Base-by-base conservation (phyloP, 208 protist species). In the Strigomonas culicis region DNA sequence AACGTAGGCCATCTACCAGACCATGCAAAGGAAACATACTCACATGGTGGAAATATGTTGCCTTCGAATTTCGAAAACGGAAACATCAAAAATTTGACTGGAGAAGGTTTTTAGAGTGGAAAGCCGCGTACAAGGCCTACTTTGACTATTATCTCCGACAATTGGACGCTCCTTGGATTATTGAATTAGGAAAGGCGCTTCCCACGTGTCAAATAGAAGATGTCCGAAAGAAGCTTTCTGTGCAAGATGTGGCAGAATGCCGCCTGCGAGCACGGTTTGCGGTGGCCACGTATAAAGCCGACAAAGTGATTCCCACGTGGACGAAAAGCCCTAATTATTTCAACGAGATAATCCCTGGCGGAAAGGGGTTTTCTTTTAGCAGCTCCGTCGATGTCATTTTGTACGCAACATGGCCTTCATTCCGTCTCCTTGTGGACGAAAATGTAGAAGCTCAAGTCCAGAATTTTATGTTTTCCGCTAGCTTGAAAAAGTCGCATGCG, bases 121-220 rank as follows among this genome's bases (percentile, higher is more conserved):
- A 77, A 30, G 46, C 32, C 28, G 61, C 56, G 56, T 76, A 68
- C 55, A 59, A 70, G 17, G 68, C 70, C 25, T 81, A 81, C 44
- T 81, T 62, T 66, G 19, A 70, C 28, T 69, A 52, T 24, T 68
- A 13, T 49, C 59, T 63, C 7, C 10, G 25, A 3, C 41, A 63
- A 28, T 34, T 51, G 19, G 46, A 63, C 2, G 58, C 28, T 3
- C 36, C 39, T 17, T 63, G 58, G 58, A 34, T 24, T n/a, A 47
- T 44, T 3, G 43, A 32, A 31, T 34, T 52, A 30, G 43, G 46
- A 15, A 50, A n/a, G 19, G 19, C 13, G 44, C 13, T 50, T 50
- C 11, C 41, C 13, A 51, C 10, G 4, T 19, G 46, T 10, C 3
- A 19, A 17, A 50, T 51, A 13, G 47, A 57, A 28, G 28, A 56